Base-by-base conservation (phyloP, 805 yeast species). In the Yamadazyma ubonensis region DNA sequence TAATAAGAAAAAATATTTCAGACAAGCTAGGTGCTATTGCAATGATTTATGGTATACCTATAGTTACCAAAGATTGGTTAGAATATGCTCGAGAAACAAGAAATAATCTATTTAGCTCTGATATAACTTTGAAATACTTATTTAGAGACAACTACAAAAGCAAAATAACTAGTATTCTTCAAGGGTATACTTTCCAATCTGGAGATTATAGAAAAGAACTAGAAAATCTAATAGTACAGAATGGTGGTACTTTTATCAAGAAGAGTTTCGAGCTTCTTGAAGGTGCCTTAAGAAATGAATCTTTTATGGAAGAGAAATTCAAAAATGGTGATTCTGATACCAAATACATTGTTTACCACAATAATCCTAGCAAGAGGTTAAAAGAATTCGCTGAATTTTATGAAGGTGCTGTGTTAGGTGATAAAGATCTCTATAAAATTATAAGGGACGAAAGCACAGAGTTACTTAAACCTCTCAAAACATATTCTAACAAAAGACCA, bases 41-140 rank as follows among this genome's bases (percentile, higher is more conserved):
- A 5, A 32, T 41, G 41, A 21, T 41, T 10, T 16, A 41, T 8
- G 27, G 28, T 15, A 4, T 31, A 5, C 38, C 33, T 4, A 27
- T 41, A 28, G 29, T 37, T 21, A 36, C 44, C 19, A n/a, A 27
- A 11, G 41, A 36, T 21, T 41, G 44, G 44, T 11, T 41, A n/a
- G n/a, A 15, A 11, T 32, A 20, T 18, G 21, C 26, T 14, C 2
- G 14, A 15, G 15, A n/a, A 5, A 17, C 40, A 3, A 21, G 25
- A 15, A 14, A 21, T 12, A 15, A 30, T 15, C 16, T 36, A 10
- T 29, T 36, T 16, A 17, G 22, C 6, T 22, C 40, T 12, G 41
- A 37, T 14, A 32, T 41, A 3, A 33, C 41, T 9, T 5, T 18
- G 26, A 35, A 31, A 14, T 41, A 32, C 22, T 26, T 41, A 3